A percentile compares a stretch with the other conserved stretches of the same genome.
Evolutionary conservation across 345 rosid genomes (phyloP).

Genomic region (Citrus hindsii): DNA sequence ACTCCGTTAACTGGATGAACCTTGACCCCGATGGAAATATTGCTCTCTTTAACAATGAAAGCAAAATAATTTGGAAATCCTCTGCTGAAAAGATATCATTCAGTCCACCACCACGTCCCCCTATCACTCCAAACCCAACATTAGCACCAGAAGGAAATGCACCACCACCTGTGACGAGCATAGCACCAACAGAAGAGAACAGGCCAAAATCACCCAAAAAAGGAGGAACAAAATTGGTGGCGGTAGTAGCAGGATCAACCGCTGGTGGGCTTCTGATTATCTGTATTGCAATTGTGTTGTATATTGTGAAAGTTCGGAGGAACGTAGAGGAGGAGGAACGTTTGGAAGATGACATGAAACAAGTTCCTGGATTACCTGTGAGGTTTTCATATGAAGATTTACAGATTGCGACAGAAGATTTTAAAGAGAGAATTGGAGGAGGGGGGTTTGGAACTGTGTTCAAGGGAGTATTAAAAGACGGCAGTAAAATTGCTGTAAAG

Average conservation of each 20-base stretch:
- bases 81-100: background rate
- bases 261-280: background rate
- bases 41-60: conserved; percentile 2
- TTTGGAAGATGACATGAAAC: conserved; percentile 11
- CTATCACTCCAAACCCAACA: background rate
- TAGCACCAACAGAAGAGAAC: background rate
- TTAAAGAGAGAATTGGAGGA: conserved; percentile 9
- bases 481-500: conserved; percentile 19
- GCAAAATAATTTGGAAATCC: conserved; percentile 1
- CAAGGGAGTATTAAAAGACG: conserved; percentile 11
- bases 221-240: background rate
- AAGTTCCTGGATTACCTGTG: conserved; percentile 19
- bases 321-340: conserved; percentile 3
- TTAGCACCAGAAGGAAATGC: too few relatives aligned
- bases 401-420: conserved; percentile 10
- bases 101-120: background rate
- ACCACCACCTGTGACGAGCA: too few relatives aligned
- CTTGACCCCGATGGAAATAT: conserved; percentile 4
- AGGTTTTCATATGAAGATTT: conserved; percentile 15
- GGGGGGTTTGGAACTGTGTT: conserved; percentile 25
- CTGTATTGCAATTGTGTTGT: background rate
- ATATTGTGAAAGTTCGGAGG: background rate
- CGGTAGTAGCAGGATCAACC: background rate
- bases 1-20: conserved; percentile 2
- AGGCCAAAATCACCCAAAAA: background rate